phyloP scores from a whole-genome alignment of 306 rosid genomes.

The Prunus persica region Prunus_persica_NCBIv2 NC_034014.1:4278501-4279000 shows the following conservation, averaged over 20 bases:
- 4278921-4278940: neutral
- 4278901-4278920: neutral
- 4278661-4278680: conserved; percentile 59
- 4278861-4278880: neutral
- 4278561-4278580: neutral
- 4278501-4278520: neutral
- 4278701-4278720: conserved; percentile 54
- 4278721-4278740: conserved; percentile 72
- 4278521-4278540: too few species aligned
- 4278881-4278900: neutral
- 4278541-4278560: neutral
- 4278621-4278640: neutral
- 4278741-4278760: conserved; percentile 90
- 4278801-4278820: too few species aligned
- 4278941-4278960: neutral
- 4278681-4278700: conserved; percentile 69
- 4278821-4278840: neutral
- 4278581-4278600: neutral
- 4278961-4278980: too few species aligned
- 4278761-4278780: conserved; percentile 48
- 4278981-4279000: neutral
- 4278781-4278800: conserved; percentile 53
- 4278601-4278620: neutral
- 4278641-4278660: conserved; percentile 89
- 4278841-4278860: neutral